phyloP scores from a whole-genome alignment of 176 grass and related monocot genomes.

The Ananas comosus region DNA sequence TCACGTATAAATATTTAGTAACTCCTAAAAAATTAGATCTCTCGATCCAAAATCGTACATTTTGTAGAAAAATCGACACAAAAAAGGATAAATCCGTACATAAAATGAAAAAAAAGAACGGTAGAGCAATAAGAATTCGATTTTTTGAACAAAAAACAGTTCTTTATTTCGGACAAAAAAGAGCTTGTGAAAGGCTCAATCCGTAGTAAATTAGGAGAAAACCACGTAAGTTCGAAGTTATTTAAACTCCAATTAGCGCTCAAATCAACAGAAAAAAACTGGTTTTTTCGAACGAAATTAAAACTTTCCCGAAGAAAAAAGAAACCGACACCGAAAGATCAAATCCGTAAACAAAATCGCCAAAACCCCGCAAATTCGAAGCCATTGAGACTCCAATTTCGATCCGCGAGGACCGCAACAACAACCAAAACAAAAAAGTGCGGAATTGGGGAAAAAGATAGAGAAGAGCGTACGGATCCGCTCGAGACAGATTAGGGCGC shows the following conservation, averaged over 20 bases:
- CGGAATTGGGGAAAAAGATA: not conserved
- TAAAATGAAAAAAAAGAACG: no score
- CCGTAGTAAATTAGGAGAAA: no score
- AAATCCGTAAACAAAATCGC: not conserved
- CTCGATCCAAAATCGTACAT: no score
- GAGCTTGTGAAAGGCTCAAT: no score
- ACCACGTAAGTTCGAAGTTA: no score
- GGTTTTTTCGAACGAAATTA: not conserved
- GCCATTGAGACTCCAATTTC: not conserved
- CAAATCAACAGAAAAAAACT: not conserved
- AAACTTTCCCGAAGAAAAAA: not conserved
- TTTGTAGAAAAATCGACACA: no score
- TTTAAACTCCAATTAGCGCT: no score
- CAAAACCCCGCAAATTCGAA: not conserved
- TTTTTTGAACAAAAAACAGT: no score
- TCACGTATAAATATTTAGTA: not conserved
- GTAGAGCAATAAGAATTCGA: no score
- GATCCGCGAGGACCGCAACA: conserved; percentile 2
- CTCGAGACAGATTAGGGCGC: conserved; percentile 53
- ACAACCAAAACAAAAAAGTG: not conserved
- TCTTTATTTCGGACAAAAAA: no score
- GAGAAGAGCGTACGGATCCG: conserved; percentile 80
- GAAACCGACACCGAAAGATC: not conserved
- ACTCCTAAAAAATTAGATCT: no score
- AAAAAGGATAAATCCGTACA: no score